Evolutionary conservation across 768 basidiomycete genomes (phyloP).

Genomic region (Boletus rex-veris): DNA sequence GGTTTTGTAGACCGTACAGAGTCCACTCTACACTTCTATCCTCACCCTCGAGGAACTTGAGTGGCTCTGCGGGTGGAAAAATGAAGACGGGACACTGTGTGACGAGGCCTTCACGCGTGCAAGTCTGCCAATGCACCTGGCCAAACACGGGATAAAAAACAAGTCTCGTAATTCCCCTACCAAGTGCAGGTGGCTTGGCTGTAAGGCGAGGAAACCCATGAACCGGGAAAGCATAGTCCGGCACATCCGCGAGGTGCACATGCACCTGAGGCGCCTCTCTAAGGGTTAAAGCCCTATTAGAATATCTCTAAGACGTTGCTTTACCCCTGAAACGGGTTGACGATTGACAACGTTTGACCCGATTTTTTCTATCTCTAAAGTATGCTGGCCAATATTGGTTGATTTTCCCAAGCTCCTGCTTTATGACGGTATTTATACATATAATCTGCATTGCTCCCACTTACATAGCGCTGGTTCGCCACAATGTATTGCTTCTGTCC

Average conservation of each 20-base stretch:
- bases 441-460: neutral
- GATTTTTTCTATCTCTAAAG: neutral
- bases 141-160: constrained; percentile 12
- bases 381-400: too few relatives aligned
- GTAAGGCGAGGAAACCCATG: neutral
- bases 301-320: neutral
- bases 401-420: too few relatives aligned
- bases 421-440: neutral
- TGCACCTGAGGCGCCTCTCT: constrained; percentile 5
- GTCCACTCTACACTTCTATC: neutral
- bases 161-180: neutral
- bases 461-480: neutral
- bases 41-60: too few relatives aligned
- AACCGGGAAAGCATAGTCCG: constrained; percentile 23
- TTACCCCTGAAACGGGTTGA: neutral
- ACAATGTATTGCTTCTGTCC: neutral
- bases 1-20: neutral
- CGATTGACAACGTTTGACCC: neutral
- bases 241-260: constrained; percentile 16
- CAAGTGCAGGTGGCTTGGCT: constrained; percentile 13
- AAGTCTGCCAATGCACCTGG: constrained; percentile 12
- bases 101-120: neutral
- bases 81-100: constrained; percentile 1
- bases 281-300: neutral
- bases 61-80: constrained; percentile 5